These are phyloP conservation scores for Eustoma russellianum DNA, from an alignment of 257 asterid species.

Conservation along the genomic window DNA sequence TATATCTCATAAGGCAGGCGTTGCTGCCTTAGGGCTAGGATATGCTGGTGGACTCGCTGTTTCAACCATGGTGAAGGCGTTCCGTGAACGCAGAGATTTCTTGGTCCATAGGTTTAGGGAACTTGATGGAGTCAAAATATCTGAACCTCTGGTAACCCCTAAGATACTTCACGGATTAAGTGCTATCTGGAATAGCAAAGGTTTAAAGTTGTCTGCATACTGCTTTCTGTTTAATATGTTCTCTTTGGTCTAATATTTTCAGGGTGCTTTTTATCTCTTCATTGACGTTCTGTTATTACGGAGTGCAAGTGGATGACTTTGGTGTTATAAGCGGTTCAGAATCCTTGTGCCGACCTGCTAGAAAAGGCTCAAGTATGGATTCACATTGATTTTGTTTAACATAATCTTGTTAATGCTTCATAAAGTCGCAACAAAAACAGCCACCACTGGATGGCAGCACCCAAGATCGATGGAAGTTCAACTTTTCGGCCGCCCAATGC, in stretches of 20 bases:
- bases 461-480: no score
- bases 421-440: no score
- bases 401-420: no score
- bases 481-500: no score
- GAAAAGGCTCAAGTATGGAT: constrained; percentile 76
- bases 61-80: constrained; percentile 73
- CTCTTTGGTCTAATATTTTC: constrained; percentile 19
- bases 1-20: constrained; percentile 83
- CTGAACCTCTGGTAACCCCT: constrained; percentile 72
- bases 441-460: no score
- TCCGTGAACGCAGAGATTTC: constrained; percentile 79
- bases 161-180: constrained; percentile 2
- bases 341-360: constrained; percentile 76
- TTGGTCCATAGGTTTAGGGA: constrained; percentile 76
- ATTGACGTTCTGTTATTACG: constrained; percentile 73
- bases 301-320: constrained; percentile 50
- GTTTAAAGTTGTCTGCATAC: neutral
- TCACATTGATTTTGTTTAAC: neutral
- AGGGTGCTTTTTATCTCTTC: constrained; percentile 96
- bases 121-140: constrained; percentile 64
- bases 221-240: neutral
- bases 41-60: constrained; percentile 94
- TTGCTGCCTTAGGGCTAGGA: constrained; percentile 91
- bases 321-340: constrained; percentile 68
- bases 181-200: neutral